Evolutionary conservation across 345 rosid genomes (phyloP), one percentile per base, ranked within the genome.

Genomic region (Brassica incana): DNA sequence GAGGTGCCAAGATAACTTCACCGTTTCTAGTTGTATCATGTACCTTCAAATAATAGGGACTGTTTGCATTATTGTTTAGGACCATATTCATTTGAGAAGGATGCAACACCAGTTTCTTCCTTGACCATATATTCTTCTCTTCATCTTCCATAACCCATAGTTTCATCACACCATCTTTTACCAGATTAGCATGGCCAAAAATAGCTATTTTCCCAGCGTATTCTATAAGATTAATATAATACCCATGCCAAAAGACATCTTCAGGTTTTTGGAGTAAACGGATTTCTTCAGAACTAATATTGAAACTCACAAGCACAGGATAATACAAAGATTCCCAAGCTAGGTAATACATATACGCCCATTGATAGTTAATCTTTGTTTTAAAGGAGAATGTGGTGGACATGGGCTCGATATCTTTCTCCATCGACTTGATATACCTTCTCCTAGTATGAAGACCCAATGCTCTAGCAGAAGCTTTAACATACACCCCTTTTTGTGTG

Each of bases 41-140:
- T 15, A 58, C 52, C 65, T 5, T 32, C 33, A 71, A 33, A 10
- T 33, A 30, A 5, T 70, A 1, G 10, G 25, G 29, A 54, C 30
- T 15, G 58, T 8, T 6, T 56, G 54, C 54, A 14, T 50, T 45
- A 5, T 11, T 12, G 5, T 50, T 50, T 23, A 23, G 25, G 18
- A 14, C 16, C 56, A 50, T 50, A 45, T 45, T 8, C 32, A 16
- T 71, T 8, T 58, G 54, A 59, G 33, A 71, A 58, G 66, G 20
- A 11, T 71, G 14, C 54, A 71, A 35, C 32, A 33, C 52, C 11
- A 71, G 8, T 16, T 15, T 58, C 64, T 70, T 70, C 8, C 2
- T 15, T 23, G 29, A 8, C 63, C 73, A 69, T 25, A 0, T 50
- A 69, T 72, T 72, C 33, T 35, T 59, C 75, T 72, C 23, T 35